Conservation (phyloP, 179 eudicot species). For the Amaranthus tricolor region DNA sequence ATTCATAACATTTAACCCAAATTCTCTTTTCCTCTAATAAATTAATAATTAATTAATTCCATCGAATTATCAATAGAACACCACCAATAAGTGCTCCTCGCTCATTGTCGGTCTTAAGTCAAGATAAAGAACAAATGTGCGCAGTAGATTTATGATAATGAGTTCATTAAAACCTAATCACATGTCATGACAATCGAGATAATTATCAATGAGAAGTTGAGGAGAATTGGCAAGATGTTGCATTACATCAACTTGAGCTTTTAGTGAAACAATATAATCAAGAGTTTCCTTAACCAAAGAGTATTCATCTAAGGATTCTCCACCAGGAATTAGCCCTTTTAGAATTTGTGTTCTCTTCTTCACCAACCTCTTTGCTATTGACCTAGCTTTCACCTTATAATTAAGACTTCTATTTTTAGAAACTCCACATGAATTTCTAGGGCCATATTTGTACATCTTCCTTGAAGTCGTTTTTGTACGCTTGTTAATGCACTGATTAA, state of each 20-base stretch:
- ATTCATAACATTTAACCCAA: too few relatives aligned
- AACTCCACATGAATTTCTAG: background rate
- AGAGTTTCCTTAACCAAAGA: conserved; percentile 62
- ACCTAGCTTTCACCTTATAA: conserved; percentile 27
- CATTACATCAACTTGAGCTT: conserved; percentile 81
- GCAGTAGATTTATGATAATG: too few relatives aligned
- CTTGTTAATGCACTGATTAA: conserved; percentile 22
- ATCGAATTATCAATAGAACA: too few relatives aligned
- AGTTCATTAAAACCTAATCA: too few relatives aligned
- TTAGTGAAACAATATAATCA: conserved; percentile 59
- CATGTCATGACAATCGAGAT: too few relatives aligned
- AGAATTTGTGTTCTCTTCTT: conserved; percentile 57
- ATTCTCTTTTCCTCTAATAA: too few relatives aligned
- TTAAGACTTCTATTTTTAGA: background rate
- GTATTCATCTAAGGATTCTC: conserved; percentile 57
- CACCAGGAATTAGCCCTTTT: conserved; percentile 68
- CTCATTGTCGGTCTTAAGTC: too few relatives aligned
- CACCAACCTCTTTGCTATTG: conserved; percentile 54
- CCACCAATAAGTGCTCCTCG: too few relatives aligned
- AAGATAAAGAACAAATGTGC: too few relatives aligned
- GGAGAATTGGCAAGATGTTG: conserved; percentile 47
- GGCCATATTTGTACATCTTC: conserved; percentile 23
- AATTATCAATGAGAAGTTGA: background rate
- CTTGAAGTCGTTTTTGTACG: conserved; percentile 30
- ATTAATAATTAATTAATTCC: too few relatives aligned